Conservation (phyloP, 75 land plant genomes). For the Sequoiadendron giganteum region DNA sequence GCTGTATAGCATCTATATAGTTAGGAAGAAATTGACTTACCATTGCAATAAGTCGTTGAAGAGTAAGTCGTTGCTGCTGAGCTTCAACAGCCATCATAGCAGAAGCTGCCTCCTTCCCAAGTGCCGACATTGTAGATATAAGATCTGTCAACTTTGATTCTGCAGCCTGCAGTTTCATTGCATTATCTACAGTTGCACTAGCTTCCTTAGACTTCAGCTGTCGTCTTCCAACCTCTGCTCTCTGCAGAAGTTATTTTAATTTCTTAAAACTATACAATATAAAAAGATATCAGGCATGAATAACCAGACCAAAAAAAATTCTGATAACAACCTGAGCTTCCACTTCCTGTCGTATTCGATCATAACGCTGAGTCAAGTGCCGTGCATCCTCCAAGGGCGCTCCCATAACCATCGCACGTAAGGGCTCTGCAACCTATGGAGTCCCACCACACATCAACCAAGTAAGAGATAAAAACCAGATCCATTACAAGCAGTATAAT, state of each 20-base stretch:
- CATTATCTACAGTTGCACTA: slow-evolving; percentile 51
- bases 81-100: slow-evolving; percentile 90
- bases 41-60: slow-evolving; percentile 72
- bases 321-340: slow-evolving; percentile 76
- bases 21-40: slow-evolving; percentile 23
- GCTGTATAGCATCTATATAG: background rate
- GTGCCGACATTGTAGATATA: slow-evolving; percentile 53
- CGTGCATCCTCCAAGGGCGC: slow-evolving; percentile 98
- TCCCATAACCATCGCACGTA: slow-evolving; percentile 85
- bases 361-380: slow-evolving; percentile 89
- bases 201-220: slow-evolving; percentile 58
- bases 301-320: background rate
- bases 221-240: slow-evolving; percentile 70
- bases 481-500: background rate
- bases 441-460: background rate
- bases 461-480: background rate
- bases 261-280: background rate
- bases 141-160: slow-evolving; percentile 80
- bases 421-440: slow-evolving; percentile 78
- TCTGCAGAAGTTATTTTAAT: slow-evolving; percentile 34
- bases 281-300: slow-evolving; percentile 8
- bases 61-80: slow-evolving; percentile 80
- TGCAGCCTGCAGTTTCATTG: slow-evolving; percentile 67
- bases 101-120: slow-evolving; percentile 88
- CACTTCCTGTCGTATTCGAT: slow-evolving; percentile 83